Evolutionary conservation across 805 yeast genomes (phyloP).

Genomic region (Starmerella potacharoeniae): DNA sequence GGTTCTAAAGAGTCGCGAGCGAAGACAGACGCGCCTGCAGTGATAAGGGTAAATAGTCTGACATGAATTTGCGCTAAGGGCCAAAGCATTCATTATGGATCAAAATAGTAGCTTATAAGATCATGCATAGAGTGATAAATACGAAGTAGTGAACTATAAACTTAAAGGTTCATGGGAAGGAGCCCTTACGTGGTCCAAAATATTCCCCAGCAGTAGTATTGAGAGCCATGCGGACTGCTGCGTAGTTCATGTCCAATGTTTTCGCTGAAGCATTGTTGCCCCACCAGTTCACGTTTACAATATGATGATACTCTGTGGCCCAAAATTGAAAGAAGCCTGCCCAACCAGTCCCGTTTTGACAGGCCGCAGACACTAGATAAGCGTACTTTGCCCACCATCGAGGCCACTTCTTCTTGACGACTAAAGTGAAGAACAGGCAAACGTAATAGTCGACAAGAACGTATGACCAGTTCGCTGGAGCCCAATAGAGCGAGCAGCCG

Average conservation of each 20-base stretch:
- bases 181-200: conserved; percentile 26
- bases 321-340: conserved; percentile 38
- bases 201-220: conserved; percentile 18
- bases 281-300: conserved; percentile 52
- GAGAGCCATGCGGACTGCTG: not conserved
- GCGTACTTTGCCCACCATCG: conserved; percentile 46
- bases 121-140: too few species aligned
- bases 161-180: conserved; percentile 6
- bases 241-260: not conserved
- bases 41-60: too few species aligned
- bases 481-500: conserved; percentile 2
- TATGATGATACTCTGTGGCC: conserved; percentile 33
- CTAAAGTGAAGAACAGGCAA: conserved; percentile 35
- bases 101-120: too few species aligned
- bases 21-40: too few species aligned
- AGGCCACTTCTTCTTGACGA: conserved; percentile 33
- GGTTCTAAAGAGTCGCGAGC: too few species aligned
- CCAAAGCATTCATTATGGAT: too few species aligned
- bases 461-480: conserved; percentile 60
- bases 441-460: conserved; percentile 38
- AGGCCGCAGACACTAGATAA: conserved; percentile 38
- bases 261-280: conserved; percentile 33
- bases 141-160: too few species aligned
- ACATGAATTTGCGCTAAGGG: too few species aligned
- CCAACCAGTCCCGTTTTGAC: conserved; percentile 41